phyloP scores from a whole-genome alignment of 805 yeast genomes.

The Metschnikowia vanudenii region DNA sequence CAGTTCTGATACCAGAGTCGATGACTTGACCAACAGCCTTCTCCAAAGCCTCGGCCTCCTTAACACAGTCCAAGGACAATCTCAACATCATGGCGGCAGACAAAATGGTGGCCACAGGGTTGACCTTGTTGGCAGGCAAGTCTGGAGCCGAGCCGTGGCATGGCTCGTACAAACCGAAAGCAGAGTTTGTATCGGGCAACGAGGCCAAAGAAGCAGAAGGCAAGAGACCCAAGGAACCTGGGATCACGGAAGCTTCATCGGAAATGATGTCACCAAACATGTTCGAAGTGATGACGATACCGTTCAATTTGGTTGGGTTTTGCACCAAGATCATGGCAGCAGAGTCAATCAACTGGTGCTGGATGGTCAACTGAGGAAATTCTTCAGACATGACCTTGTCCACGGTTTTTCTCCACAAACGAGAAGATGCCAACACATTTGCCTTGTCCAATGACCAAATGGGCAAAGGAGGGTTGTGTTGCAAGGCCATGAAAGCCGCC shows the following conservation, averaged over 20 bases:
- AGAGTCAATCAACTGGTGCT: slow-evolving; percentile 96
- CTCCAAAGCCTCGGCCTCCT: slow-evolving; percentile 88
- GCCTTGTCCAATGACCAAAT: slow-evolving; percentile 97
- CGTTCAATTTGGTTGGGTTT: slow-evolving; percentile 87
- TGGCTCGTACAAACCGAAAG: slow-evolving; percentile 96
- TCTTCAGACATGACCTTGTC: slow-evolving; percentile 80
- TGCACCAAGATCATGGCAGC: slow-evolving; percentile 98
- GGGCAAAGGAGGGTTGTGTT: slow-evolving; percentile 90
- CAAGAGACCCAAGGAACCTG: slow-evolving; percentile 92
- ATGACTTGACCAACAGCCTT: slow-evolving; percentile 80
- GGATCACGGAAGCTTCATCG: slow-evolving; percentile 97
- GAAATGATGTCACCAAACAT: slow-evolving; percentile 99
- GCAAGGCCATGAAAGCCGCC: slow-evolving; percentile 97
- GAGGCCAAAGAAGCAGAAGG: slow-evolving; percentile 97
- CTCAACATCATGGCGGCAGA: slow-evolving; percentile 98
- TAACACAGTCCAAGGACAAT: slow-evolving; percentile 75
- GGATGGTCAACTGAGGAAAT: slow-evolving; percentile 82
- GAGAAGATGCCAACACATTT: slow-evolving; percentile 91
- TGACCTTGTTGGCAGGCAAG: slow-evolving; percentile 79
- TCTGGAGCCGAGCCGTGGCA: slow-evolving; percentile 99
- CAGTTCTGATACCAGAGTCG: slow-evolving; percentile 85
- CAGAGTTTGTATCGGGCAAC: slow-evolving; percentile 91
- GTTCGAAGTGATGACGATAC: slow-evolving; percentile 87
- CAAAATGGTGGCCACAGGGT: slow-evolving; percentile 92
- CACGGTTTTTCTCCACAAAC: slow-evolving; percentile 95